Base-by-base conservation (phyloP, 352 stramenopile species). In the Phytophthora aleatoria region DNA sequence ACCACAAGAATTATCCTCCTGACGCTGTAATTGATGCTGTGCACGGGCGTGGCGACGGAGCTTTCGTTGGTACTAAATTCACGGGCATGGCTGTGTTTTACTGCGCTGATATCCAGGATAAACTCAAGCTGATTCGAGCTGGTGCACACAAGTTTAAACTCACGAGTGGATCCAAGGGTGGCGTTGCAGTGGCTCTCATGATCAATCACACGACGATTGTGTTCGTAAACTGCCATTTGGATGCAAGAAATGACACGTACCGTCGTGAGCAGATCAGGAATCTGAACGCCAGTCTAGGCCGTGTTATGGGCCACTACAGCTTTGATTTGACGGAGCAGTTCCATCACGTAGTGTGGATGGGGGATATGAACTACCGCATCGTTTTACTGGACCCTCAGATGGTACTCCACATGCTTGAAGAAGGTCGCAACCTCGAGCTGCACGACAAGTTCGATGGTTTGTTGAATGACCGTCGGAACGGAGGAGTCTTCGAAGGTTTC, bases 281-380 rank as follows among this genome's bases (percentile, higher is more conserved):
- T 38, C 66, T 96, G 52, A 90, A 94, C 41, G 79, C 82, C 1
- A 85, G 84, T 43, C 61, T 97, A 11, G 87, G 87, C 41, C 83
- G 80, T 31, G 71, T 92, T 16, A 92, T 97, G 79, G 89, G 87
- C 12, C 83, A 92, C 57, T 70, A 76, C 50, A 89, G 71, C 57
- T 95, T 92, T 49, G 86, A 95, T 50, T 57, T 97, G 9, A 94
- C 83, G 5, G 81, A 94, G 63, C 83, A 95, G 64, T 95, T 96
- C 66, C 87, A 97, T 71, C 87, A 97, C 56, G 81, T 97, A 2
- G 78, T 97, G 7, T 97, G 89, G 89, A 94, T 94, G 81, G 89
- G 89, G 15, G 87, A 97, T 53, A 81, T 96, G 70, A 95, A 95
- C 69, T 96, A 96, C 65, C 83, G 85, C 24, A 92, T 94, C 60